phyloP scores from a whole-genome alignment of 345 rosid genomes.

The Punica granatum region DNA sequence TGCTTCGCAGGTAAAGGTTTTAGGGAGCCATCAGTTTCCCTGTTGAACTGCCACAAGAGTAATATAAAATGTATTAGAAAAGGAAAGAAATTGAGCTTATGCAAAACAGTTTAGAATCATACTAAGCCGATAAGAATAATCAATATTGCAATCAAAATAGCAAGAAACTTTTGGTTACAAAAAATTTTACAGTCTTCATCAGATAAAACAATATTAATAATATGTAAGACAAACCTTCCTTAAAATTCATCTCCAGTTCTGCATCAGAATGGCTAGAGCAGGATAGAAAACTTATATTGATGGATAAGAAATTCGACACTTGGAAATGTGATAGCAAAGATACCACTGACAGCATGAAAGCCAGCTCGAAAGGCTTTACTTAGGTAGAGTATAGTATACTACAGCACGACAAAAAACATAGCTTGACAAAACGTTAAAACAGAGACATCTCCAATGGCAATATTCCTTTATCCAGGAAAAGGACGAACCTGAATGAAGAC shows the following conservation, averaged over 20 bases:
- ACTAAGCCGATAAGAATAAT: not conserved
- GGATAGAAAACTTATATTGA: not conserved
- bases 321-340: not conserved
- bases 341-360: not conserved
- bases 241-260: not conserved
- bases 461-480: not conserved
- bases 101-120: not conserved
- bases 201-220: not conserved
- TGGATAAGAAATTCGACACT: not conserved
- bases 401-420: not conserved
- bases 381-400: not conserved
- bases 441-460: not conserved
- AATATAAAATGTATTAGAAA: slow-evolving; percentile 7
- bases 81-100: not conserved
- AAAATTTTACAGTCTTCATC: not conserved
- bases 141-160: not conserved
- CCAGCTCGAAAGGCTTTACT: not conserved
- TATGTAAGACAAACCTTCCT: not conserved
- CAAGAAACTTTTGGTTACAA: not conserved
- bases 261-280: not conserved
- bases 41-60: slow-evolving; percentile 54
- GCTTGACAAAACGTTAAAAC: not conserved
- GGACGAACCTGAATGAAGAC: slow-evolving; percentile 85
- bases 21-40: slow-evolving; percentile 83
- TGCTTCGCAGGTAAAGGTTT: slow-evolving; percentile 93